Evolutionary conservation across 495 filamentous ascomycete genomes (phyloP).

Genomic region (Penicillium desertorum): DNA sequence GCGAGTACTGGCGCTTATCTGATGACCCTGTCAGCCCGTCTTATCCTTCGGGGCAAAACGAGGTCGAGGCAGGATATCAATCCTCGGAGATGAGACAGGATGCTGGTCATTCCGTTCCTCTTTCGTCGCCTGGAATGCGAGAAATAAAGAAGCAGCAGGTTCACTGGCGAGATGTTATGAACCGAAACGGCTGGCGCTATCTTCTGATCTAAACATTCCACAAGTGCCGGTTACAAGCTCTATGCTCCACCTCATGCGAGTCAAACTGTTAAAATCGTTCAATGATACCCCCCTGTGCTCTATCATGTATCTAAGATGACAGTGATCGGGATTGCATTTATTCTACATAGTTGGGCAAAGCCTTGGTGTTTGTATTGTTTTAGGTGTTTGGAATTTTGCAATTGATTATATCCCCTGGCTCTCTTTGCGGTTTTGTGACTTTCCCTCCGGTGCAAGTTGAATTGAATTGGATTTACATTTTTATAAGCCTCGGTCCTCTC

Average conservation of each 20-base stretch:
- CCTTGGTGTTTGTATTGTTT: not conserved
- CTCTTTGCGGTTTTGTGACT: not conserved
- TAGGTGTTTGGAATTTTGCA: not conserved
- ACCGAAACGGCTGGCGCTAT: slow-evolving; percentile 86
- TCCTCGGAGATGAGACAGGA: not conserved
- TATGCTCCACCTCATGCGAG: not conserved
- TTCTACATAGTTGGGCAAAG: not conserved
- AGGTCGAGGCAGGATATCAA: not conserved
- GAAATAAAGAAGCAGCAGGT: slow-evolving; percentile 53
- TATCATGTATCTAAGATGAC: too few species aligned
- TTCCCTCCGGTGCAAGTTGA: not conserved
- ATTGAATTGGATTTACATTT: too few species aligned
- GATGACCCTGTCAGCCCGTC: slow-evolving; percentile 48
- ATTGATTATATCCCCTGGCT: not conserved
- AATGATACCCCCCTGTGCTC: not conserved
- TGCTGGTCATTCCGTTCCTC: not conserved
- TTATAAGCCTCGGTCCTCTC: too few species aligned
- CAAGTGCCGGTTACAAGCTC: not conserved
- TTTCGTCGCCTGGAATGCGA: slow-evolving; percentile 10
- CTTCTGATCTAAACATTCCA: slow-evolving; percentile 65
- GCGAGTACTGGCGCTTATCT: slow-evolving; percentile 76
- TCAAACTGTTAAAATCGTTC: not conserved
- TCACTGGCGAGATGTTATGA: slow-evolving; percentile 95
- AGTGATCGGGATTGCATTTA: not conserved
- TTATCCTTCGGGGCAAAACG: slow-evolving; percentile 30